Evolutionary conservation across 805 yeast species (phyloP), one percentile per base, ranked within the genome.

Genomic region (Helenozyma baotianmanensis): DNA sequence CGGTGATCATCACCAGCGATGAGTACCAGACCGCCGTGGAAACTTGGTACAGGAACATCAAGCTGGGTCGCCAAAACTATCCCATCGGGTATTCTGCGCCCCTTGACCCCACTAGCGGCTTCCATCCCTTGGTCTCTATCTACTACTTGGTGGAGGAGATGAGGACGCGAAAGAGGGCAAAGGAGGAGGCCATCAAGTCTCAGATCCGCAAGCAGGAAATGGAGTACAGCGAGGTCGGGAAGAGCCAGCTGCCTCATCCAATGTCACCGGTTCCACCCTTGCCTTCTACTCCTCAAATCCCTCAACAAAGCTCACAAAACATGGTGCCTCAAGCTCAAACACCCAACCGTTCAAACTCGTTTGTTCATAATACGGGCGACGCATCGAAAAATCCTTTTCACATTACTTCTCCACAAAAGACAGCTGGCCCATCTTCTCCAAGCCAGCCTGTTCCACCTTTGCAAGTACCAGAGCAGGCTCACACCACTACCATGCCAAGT

Each of bases 91-190:
- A n/a, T n/a, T n/a, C n/a, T n/a, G 7, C 5, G 7, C 53, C 56
- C 12, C 50, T 70, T 13, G 92, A 87, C 57, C 97, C 97, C 11
- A 84, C 95, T 1, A 69, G 74, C 33, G 90, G 89, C 1, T 89
- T 74, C 56, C 95, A 89, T 59, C 97, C 98, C 0, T 68, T 89
- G 42, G 62, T 90, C 9, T 86, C 96, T 6, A 81, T 90, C 23
- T 92, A 92, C 55, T 82, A 76, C 51, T 69, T 92, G 43, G 95
- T 88, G 12, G 80, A 77, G 33, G 98, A 92, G 60, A 84, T 86
- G 82, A 54, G 72, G 42, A 78, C 74, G 50, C 73, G 96, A 35
- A 81, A 80, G 60, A 64, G 61, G 44, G 76, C 79, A 6, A 79
- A 81, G 58, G 76, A 71, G 32, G 72, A 67, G 42, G 64, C 70